Percentiles rank a stretch among this genome's conserved stretches.
phyloP scores from a whole-genome alignment of 495 filamentous ascomycete genomes.

The Amphirosellinia nigrospora region DNA sequence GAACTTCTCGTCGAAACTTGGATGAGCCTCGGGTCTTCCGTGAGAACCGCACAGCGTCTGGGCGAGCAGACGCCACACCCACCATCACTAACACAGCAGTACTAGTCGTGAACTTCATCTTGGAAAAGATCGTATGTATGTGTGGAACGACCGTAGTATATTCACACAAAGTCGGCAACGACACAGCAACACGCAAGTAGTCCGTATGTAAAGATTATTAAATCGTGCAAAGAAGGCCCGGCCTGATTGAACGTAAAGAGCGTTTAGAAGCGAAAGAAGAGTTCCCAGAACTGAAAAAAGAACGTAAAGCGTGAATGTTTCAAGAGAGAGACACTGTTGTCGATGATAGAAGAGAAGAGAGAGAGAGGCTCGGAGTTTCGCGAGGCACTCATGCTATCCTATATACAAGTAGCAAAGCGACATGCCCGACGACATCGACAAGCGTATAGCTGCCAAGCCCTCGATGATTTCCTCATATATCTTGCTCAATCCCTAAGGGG shows the following conservation, averaged over 20 bases:
- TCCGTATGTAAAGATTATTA: constrained; percentile 14
- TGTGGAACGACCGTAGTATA: constrained; percentile 30
- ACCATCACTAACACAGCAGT: constrained; percentile 47
- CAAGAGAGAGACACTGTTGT: constrained; percentile 36
- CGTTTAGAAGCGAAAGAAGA: constrained; percentile 38
- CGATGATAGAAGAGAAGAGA: constrained; percentile 39
- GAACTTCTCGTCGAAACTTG: constrained; percentile 57
- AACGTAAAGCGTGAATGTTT: constrained; percentile 36
- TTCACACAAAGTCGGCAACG: constrained; percentile 30
- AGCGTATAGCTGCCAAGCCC: constrained; percentile 8
- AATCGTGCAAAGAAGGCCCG: constrained; percentile 40
- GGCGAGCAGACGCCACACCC: constrained; percentile 43
- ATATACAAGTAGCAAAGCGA: constrained; percentile 1
- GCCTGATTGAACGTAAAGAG: constrained; percentile 42
- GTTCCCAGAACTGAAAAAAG: constrained; percentile 58
- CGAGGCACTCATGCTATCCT: constrained; percentile 6
- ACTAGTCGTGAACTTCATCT: constrained; percentile 54
- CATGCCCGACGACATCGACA: neutral
- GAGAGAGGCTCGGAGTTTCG: constrained; percentile 6
- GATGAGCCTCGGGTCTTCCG: constrained; percentile 35
- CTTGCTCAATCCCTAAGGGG: constrained; percentile 31
- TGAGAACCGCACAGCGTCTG: constrained; percentile 36
- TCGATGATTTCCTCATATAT: constrained; percentile 3
- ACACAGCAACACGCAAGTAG: constrained; percentile 21
- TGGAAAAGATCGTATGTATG: constrained; percentile 39